Percentiles rank a stretch among this genome's conserved stretches.
phyloP scores from a whole-genome alignment of 1,139 yeast genomes.

The Diutina ranongensis region DNA sequence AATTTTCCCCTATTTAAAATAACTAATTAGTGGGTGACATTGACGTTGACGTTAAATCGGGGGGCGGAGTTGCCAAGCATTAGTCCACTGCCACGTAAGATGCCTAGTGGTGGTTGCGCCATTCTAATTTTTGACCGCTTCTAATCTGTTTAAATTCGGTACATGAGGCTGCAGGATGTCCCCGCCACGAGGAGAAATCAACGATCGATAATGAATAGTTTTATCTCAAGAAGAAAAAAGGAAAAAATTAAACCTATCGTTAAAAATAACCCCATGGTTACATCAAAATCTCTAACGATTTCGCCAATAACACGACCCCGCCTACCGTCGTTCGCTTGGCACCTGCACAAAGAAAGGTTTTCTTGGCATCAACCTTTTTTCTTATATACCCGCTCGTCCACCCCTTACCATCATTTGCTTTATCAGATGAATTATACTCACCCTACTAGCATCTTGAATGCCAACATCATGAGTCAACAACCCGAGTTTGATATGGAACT shows the following conservation, averaged over 20 bases:
- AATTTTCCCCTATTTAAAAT: no score
- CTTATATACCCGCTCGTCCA: conserved; percentile 1
- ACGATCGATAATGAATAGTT: no score
- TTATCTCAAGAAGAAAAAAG: no score
- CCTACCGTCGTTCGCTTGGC: neutral
- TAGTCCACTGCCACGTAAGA: no score
- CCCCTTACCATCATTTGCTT: neutral
- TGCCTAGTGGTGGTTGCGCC: no score
- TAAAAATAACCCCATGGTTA: neutral
- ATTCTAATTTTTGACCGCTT: no score
- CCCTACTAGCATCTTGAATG: conserved; percentile 6
- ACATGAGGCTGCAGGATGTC: no score
- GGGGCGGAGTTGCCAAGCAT: conserved; percentile 6
- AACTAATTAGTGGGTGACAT: no score
- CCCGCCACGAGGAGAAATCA: no score
- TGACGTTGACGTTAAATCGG: neutral
- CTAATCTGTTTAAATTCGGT: no score
- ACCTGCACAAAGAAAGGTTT: conserved; percentile 1
- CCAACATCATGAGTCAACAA: neutral
- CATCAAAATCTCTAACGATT: neutral
- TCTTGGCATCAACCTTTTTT: conserved; percentile 5
- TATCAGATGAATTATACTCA: conserved; percentile 1
- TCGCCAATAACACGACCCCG: neutral
- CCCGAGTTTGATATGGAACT: neutral
- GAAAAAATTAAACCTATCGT: no score